These are phyloP conservation scores for Scheffersomyces segobiensis DNA, from an alignment of 1,139 yeast species.

Conservation along the genomic window DNA sequence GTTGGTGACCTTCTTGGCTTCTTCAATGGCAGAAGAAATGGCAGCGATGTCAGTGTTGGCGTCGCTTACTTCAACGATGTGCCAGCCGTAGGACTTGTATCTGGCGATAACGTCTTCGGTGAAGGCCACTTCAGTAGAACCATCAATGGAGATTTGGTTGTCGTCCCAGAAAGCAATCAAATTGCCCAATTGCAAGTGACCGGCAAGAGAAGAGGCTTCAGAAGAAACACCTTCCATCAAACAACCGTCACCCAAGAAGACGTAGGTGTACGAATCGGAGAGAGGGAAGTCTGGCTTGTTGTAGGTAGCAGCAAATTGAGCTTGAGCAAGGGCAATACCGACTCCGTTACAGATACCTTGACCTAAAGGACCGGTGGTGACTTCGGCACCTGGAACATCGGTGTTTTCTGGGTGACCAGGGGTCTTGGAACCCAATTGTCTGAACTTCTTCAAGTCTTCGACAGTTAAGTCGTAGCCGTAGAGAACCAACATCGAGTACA, in stretches of 20 bases:
- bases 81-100: constrained; percentile 96
- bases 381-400: constrained; percentile 88
- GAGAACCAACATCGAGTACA: constrained; percentile 83
- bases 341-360: constrained; percentile 98
- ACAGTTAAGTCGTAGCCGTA: constrained; percentile 80
- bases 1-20: constrained; percentile 63
- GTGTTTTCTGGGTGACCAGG: constrained; percentile 95
- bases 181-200: constrained; percentile 93
- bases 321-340: constrained; percentile 95
- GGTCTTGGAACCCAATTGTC: constrained; percentile 88
- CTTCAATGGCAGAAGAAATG: constrained; percentile 70
- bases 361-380: constrained; percentile 98
- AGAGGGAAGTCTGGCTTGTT: constrained; percentile 81
- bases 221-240: constrained; percentile 97
- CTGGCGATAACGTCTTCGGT: constrained; percentile 90
- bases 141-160: constrained; percentile 96
- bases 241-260: constrained; percentile 96
- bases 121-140: constrained; percentile 87
- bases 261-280: constrained; percentile 75
- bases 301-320: constrained; percentile 88
- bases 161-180: constrained; percentile 96
- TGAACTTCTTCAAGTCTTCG: constrained; percentile 87
- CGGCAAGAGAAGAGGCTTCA: constrained; percentile 94
- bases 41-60: constrained; percentile 82
- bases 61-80: constrained; percentile 70